Evolutionary conservation across 495 filamentous ascomycete genomes (phyloP).

Genomic region (Penicillium waksmanii): DNA sequence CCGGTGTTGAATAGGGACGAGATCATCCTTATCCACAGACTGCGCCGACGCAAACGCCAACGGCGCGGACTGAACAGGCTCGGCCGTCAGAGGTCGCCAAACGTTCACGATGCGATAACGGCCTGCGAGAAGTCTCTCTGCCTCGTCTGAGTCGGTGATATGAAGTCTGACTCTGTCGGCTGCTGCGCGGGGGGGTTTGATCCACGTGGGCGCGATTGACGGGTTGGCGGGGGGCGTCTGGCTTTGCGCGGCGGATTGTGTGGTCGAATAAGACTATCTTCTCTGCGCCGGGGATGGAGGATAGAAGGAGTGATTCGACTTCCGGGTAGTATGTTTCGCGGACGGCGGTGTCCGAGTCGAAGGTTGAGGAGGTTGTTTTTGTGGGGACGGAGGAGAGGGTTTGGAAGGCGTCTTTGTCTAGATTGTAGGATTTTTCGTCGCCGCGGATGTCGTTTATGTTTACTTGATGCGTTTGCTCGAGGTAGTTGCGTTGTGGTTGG

Average conservation of each 20-base stretch:
- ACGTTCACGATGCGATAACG: conserved; percentile 87
- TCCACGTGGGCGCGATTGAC: conserved; percentile 81
- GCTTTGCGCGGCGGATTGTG: conserved; percentile 71
- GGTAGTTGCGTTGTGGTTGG: conserved; percentile 64
- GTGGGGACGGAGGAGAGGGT: conserved; percentile 55
- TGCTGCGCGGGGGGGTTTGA: conserved; percentile 69
- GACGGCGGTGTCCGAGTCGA: conserved; percentile 66
- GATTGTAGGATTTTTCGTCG: conserved; percentile 60
- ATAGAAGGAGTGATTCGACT: conserved; percentile 66
- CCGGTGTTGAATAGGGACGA: conserved; percentile 74
- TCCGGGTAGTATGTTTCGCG: conserved; percentile 79
- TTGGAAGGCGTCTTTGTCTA: conserved; percentile 76
- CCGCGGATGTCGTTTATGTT: conserved; percentile 69
- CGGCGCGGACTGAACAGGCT: conserved; percentile 69
- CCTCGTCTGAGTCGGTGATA: conserved; percentile 56
- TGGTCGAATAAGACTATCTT: conserved; percentile 84
- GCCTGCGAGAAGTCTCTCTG: conserved; percentile 57
- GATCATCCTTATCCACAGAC: conserved; percentile 57
- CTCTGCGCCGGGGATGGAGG: conserved; percentile 61
- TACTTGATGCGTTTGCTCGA: conserved; percentile 46
- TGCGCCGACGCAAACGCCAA: conserved; percentile 70
- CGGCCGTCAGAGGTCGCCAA: conserved; percentile 74
- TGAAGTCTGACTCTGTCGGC: conserved; percentile 68
- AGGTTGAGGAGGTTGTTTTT: conserved; percentile 55
- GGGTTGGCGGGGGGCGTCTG: conserved; percentile 59